Percentiles rank a stretch among this genome's conserved stretches.
Evolutionary conservation across 805 yeast species (phyloP).

Genomic region (Tetrapisispora nanseiensis): DNA sequence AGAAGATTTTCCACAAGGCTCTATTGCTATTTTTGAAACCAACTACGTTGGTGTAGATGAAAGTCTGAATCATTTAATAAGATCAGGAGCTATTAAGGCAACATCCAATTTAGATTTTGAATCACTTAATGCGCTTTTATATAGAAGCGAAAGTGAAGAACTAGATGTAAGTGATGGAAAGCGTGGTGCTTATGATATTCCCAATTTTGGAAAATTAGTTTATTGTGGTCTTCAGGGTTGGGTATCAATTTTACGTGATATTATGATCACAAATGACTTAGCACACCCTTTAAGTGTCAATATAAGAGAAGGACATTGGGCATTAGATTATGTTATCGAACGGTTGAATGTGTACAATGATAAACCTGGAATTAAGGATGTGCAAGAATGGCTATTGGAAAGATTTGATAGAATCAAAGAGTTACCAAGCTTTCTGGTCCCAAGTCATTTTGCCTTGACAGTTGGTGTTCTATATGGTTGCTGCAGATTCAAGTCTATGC

Average conservation of each 20-base stretch:
- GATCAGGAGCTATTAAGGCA: slow-evolving; percentile 69
- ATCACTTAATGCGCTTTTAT: slow-evolving; percentile 68
- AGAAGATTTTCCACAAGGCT: slow-evolving; percentile 72
- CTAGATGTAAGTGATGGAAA: slow-evolving; percentile 64
- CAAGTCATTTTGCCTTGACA: slow-evolving; percentile 79
- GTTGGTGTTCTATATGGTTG: slow-evolving; percentile 80
- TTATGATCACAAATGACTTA: slow-evolving; percentile 61
- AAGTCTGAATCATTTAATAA: slow-evolving; percentile 54
- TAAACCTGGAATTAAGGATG: slow-evolving; percentile 39
- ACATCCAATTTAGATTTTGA: slow-evolving; percentile 48
- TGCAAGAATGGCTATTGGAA: slow-evolving; percentile 58
- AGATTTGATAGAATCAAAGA: slow-evolving; percentile 53
- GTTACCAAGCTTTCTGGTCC: slow-evolving; percentile 73
- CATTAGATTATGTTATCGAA: slow-evolving; percentile 61
- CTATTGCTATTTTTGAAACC: slow-evolving; percentile 77
- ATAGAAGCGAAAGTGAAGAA: slow-evolving; percentile 80
- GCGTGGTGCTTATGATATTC: slow-evolving; percentile 67
- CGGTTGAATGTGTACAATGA: slow-evolving; percentile 49
- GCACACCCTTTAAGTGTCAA: slow-evolving; percentile 80
- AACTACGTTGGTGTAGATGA: slow-evolving; percentile 55
- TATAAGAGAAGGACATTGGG: slow-evolving; percentile 80
- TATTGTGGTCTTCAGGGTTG: slow-evolving; percentile 95
- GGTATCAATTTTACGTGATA: slow-evolving; percentile 54
- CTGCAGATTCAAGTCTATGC: slow-evolving; percentile 56
- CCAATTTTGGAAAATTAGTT: slow-evolving; percentile 60